Base-by-base conservation (phyloP, 768 basidiomycete species). In the Nidularia sp. region DNA sequence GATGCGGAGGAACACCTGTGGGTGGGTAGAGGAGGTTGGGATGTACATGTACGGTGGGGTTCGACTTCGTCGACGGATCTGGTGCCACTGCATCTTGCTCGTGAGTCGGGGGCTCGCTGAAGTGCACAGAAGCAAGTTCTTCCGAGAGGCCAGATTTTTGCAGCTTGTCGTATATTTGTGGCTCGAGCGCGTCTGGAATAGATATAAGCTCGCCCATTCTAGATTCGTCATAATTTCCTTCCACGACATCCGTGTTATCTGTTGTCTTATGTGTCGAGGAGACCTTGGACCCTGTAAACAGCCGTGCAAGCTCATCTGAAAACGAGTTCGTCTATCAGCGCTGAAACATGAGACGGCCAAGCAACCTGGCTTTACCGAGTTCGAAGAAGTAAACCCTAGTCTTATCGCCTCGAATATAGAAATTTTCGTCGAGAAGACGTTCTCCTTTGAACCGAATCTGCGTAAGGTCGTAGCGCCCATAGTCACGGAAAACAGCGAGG, bases 351-450 rank as follows among this genome's bases (percentile, higher is more conserved):
- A 4, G 8, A 9, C 50, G 45, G 50, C 39, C 18, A 18, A 47
- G 39, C 4, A 1, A 57, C 72, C 9, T 39, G 36, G 36, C 9
- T 39, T 32, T 58, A 91, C 94, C 90, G 8, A 90, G 66, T 54
- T 91, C 88, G 58, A 99, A 99, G 67, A 98, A 99, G 68, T 98
- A 98, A 0, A 99, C 97, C 36, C 97, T 78, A 0, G 97, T 98
- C 61, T 93, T 95, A 71, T 99, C 97, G 0, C 97, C 97, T 35
- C 97, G 82, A 48, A 97, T 88, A 62, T 99, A 99, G 57, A 99
- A 86, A 64, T 97, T 95, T 45, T 95, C 93, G 42, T 93, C 90
- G 8, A 98, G 80, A 51, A 98, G 78, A 8, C 97, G 79, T 1
- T 87, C 85, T 5, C 78, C 78, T 68, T 93, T 97, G 76, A 99